These are phyloP conservation scores for Chenopodium suecicum DNA, from an alignment of 148 eudicot genomes.

Conservation along the genomic window DNA sequence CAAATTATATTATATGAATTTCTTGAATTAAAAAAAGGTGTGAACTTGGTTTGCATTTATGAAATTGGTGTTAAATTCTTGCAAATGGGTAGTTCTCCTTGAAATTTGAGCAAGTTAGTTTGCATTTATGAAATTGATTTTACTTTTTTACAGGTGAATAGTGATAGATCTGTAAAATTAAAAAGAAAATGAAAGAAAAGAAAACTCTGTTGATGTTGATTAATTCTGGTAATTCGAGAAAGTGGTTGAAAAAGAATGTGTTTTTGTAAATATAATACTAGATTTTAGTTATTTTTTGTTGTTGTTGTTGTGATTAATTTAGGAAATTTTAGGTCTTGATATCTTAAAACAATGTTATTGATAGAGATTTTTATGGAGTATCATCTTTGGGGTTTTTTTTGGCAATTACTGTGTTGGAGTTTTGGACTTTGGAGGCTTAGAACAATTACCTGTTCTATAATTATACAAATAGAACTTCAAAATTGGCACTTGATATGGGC, in stretches of 20 bases:
- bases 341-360: background rate
- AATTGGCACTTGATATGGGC: background rate
- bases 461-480: background rate
- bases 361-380: background rate
- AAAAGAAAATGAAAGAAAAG: background rate
- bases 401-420: background rate
- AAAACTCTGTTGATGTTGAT: background rate
- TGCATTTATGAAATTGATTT: background rate
- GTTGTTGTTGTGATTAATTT: too few relatives aligned
- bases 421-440: background rate
- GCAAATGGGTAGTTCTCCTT: background rate
- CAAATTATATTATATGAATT: background rate
- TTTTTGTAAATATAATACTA: background rate
- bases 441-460: background rate
- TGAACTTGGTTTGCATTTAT: background rate
- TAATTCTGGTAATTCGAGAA: background rate
- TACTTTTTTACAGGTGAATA: background rate
- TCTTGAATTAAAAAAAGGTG: background rate
- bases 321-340: background rate
- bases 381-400: background rate
- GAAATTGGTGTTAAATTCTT: too few relatives aligned
- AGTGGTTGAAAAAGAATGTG: background rate
- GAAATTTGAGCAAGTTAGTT: background rate
- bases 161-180: background rate
- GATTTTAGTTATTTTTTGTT: too few relatives aligned